These are phyloP conservation scores for Sporisorium scitamineum DNA, from an alignment of 1,284 basidiomycete species.

Conservation along the genomic window DNA sequence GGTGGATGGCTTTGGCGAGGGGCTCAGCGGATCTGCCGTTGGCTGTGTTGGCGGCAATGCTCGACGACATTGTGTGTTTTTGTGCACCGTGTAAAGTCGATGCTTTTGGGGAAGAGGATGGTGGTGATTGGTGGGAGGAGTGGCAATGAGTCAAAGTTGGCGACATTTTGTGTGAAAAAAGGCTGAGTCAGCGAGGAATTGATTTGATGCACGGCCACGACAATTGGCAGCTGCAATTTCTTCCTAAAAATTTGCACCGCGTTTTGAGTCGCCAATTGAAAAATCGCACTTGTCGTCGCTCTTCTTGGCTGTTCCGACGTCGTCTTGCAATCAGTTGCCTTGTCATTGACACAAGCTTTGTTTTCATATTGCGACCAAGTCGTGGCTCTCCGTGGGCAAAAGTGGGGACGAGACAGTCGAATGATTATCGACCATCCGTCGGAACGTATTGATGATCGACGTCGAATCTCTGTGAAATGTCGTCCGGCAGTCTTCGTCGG, in stretches of 20 bases:
- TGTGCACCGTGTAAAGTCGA: not conserved
- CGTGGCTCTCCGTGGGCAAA: not conserved
- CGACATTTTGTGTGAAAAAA: not conserved
- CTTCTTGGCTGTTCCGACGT: not conserved
- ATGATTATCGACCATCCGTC: not conserved
- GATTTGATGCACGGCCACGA: not conserved
- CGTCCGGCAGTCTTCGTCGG: not conserved
- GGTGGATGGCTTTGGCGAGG: slow-evolving; percentile 37
- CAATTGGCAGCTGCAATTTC: not conserved
- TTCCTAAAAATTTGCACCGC: not conserved
- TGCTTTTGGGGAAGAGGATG: not conserved
- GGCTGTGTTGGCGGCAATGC: slow-evolving; percentile 48
- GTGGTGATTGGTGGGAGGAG: not conserved
- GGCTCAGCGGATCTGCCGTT: slow-evolving; percentile 47
- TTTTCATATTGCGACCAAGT: too few relatives aligned
- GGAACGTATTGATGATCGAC: not conserved
- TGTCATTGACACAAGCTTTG: too few relatives aligned
- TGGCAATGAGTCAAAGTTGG: not conserved
- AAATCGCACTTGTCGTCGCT: not conserved
- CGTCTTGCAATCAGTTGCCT: too few relatives aligned
- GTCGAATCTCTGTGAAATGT: too few relatives aligned
- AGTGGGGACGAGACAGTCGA: not conserved
- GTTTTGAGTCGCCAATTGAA: not conserved
- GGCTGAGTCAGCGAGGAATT: not conserved
- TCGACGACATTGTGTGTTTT: slow-evolving; percentile 25